Base-by-base conservation (phyloP, 495 filamentous ascomycete genomes). In the Cercophora scortea region DNA sequence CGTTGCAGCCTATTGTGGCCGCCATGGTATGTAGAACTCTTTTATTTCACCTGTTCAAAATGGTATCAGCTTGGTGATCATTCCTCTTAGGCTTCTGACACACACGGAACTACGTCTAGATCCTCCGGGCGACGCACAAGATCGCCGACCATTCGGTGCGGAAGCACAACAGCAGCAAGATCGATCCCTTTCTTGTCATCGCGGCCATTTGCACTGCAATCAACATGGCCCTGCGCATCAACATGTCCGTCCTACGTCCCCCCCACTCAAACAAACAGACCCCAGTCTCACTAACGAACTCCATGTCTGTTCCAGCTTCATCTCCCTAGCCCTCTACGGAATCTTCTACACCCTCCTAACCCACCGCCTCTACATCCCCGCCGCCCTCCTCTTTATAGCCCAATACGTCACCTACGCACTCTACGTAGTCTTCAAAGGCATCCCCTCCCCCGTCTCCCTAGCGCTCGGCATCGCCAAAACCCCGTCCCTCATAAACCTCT, bases 291-390 rank as follows among this genome's bases (percentile, higher is more conserved):
- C 10, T 10, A 17, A 11, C 13, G 4, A 16, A 11, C 17, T 19
- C n/a, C n/a, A n/a, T 33, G 13, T 35, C 16, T 32, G n/a, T n/a
- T n/a, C n/a, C n/a, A 54, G 52, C 13, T 54, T 54, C 45, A 54
- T 54, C 45, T 54, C 52, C 38, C 52, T 54, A 32, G 52, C 45
- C 32, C 52, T 54, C 19, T 54, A 54, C 52, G 52, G 52, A 39
- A 11, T 49, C 11, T 2, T 54, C 25, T 54, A 54, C 52, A 54
- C 40, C 25, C 15, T 54, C 39, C 15, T 49, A 38, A 36, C 46
- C 39, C 44, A 45, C 12, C 52, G 52, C n/a, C 46, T 54, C 18
- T 54, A 25, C 38, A 49, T 54, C 52, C 52, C 52, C 25, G 52
- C 52, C 13, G 52, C 9, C 12, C 40, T 19, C 12, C 39, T 54